Evolutionary conservation across 2,329 filamentous ascomycete genomes (phyloP), one percentile per base, ranked within the genome.

Genomic region (Fusarium nurragi): DNA sequence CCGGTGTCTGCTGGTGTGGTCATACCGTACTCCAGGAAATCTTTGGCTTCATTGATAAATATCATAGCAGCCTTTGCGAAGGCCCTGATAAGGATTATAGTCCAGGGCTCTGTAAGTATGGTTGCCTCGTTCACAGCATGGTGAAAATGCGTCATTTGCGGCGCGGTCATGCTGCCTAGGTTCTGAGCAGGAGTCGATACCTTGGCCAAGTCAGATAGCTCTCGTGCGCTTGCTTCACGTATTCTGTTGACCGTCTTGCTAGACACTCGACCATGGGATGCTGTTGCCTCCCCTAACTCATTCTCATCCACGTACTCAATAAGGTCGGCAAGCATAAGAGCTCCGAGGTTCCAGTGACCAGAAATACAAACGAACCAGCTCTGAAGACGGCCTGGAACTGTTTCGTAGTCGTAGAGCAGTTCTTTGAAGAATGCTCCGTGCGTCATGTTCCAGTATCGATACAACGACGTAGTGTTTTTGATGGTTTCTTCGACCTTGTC

Each of bases 31-130:
- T 73, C 66, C 39, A 64, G 25, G 9, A 56, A 55, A 12, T 71
- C 61, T 4, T 69, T 68, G 0, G 67, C 71, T 38, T 72, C 72
- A 14, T 79, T 72, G 3, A 86, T 61, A 8, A 77, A 67, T 19
- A 75, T 54, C 4, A 75, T 67, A 2, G 73, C 79, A 0, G 83
- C 81, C 65, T 80, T 82, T n/a, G 80, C 77, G 53, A 87, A 86
- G 0, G 81, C 80, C 25, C 82, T 77, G 51, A 86, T 81, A 22
- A 86, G 71, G 4, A 87, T 79, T n/a, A 81, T 80, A 1, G 84
- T 86, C 85, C 85, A 87, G 0, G 85, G 85, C 61, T 88, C 85
- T 0, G 84, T 86, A 22, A 88, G 71, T 12, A 88, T 76, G 0
- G 84, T 82, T 6, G 81, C 83, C 60, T 85, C 79, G 51, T 79